Percentiles rank a stretch among this genome's conserved stretches.
phyloP scores from a whole-genome alignment of 1,284 basidiomycete species.

The Wolfiporia cocos region DNA sequence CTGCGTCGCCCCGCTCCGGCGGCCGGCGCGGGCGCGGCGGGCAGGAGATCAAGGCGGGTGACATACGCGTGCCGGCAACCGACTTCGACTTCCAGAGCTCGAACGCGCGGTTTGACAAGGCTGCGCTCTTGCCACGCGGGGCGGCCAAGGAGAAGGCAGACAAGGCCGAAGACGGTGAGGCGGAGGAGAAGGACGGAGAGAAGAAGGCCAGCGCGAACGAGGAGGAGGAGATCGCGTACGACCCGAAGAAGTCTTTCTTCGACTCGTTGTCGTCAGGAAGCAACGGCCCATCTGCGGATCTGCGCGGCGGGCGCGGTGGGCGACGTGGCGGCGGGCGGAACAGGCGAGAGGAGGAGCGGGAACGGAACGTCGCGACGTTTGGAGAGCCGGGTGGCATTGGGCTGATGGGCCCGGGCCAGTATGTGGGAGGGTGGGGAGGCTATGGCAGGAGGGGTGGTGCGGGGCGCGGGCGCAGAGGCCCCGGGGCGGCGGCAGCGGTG shows the following conservation, averaged over 20 bases:
- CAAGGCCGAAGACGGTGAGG: slow-evolving; percentile 28
- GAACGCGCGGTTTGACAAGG: slow-evolving; percentile 75
- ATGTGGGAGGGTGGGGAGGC: slow-evolving; percentile 48
- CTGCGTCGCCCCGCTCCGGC: slow-evolving; percentile 24
- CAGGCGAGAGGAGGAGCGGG: slow-evolving; percentile 71
- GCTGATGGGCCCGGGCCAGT: slow-evolving; percentile 59
- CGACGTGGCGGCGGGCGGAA: slow-evolving; percentile 52
- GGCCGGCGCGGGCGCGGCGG: slow-evolving; percentile 35
- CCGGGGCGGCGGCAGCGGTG: slow-evolving; percentile 11
- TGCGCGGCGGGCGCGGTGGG: slow-evolving; percentile 29
- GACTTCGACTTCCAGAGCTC: slow-evolving; percentile 74
- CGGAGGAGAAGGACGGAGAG: slow-evolving; percentile 18
- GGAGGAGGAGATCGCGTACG: slow-evolving; percentile 46
- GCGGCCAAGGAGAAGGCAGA: slow-evolving; percentile 16
- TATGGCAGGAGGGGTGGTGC: slow-evolving; percentile 41
- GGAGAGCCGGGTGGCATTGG: slow-evolving; percentile 75
- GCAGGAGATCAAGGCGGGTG: slow-evolving; percentile 32
- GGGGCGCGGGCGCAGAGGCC: slow-evolving; percentile 31
- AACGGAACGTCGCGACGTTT: slow-evolving; percentile 77
- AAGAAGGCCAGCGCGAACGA: slow-evolving; percentile 20
- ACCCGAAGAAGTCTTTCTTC: slow-evolving; percentile 74
- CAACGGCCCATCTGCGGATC: slow-evolving; percentile 23
- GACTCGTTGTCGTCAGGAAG: slow-evolving; percentile 61
- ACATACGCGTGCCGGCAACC: slow-evolving; percentile 46
- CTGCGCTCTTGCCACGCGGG: slow-evolving; percentile 33